A percentile compares a stretch with the other conserved stretches of the same genome.
These are phyloP conservation scores for Penicillium sp. DNA, from an alignment of 2,329 filamentous ascomycete genomes.

Conservation along the genomic window DNA sequence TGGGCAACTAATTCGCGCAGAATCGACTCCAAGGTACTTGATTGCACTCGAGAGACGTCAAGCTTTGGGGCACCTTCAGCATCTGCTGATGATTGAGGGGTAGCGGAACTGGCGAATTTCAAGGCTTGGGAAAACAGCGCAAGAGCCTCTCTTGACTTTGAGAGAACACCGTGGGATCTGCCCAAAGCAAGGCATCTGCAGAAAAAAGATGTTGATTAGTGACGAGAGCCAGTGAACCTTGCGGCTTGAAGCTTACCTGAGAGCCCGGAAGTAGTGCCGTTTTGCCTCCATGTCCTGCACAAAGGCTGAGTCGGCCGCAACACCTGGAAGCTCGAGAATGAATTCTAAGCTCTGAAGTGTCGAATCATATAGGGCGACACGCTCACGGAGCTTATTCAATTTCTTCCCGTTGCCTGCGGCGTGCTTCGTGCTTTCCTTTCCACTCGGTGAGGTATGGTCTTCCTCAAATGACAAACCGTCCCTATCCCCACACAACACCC, in stretches of 20 bases:
- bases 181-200: constrained; percentile 76
- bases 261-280: constrained; percentile 77
- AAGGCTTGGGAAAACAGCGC: constrained; percentile 75
- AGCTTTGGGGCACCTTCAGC: constrained; percentile 62
- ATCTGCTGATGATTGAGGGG: constrained; percentile 45
- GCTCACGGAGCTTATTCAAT: constrained; percentile 77
- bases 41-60: constrained; percentile 61
- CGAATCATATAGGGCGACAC: constrained; percentile 85
- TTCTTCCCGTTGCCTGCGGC: constrained; percentile 72
- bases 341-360: constrained; percentile 88
- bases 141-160: constrained; percentile 74
- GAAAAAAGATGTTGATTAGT: constrained; percentile 6
- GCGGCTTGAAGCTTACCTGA: constrained; percentile 63
- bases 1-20: constrained; percentile 73
- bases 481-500: constrained; percentile 77
- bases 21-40: constrained; percentile 59
- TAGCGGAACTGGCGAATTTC: constrained; percentile 56
- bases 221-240: constrained; percentile 10
- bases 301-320: constrained; percentile 77
- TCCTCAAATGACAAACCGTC: constrained; percentile 67
- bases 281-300: constrained; percentile 76
- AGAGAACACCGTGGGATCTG: constrained; percentile 75
- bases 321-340: constrained; percentile 83
- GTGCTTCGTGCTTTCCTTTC: constrained; percentile 50
- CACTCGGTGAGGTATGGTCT: constrained; percentile 52